A percentile compares a stretch with the other conserved stretches of the same genome.
Evolutionary conservation across 2,329 filamentous ascomycete species (phyloP).

Genomic region (Aspergillus vadensis): DNA sequence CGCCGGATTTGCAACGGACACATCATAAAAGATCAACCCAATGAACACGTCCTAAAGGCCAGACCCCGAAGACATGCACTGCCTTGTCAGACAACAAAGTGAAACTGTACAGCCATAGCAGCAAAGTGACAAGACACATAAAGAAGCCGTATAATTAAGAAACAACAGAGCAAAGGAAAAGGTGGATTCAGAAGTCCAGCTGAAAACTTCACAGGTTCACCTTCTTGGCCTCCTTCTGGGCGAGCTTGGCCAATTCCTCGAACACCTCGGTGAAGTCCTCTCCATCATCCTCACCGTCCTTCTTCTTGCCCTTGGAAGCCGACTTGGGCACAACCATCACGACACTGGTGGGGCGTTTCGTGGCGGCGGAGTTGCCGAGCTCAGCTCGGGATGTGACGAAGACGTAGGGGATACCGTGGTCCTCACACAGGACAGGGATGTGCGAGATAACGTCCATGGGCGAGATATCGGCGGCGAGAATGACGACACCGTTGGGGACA

Average conservation of each 20-base stretch:
- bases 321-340: slow-evolving; percentile 72
- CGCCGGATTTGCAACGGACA: slow-evolving; percentile 42
- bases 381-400: slow-evolving; percentile 92
- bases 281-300: slow-evolving; percentile 49
- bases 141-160: slow-evolving; percentile 31
- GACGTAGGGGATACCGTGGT: slow-evolving; percentile 95
- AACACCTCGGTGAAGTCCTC: slow-evolving; percentile 57
- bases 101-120: slow-evolving; percentile 42
- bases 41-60: slow-evolving; percentile 38
- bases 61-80: slow-evolving; percentile 43
- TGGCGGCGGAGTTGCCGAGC: slow-evolving; percentile 88
- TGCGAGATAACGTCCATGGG: slow-evolving; percentile 99
- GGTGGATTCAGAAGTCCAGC: slow-evolving; percentile 13
- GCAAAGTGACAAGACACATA: slow-evolving; percentile 24
- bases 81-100: slow-evolving; percentile 39
- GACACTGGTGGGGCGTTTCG: slow-evolving; percentile 94
- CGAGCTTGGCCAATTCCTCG: slow-evolving; percentile 60
- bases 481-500: slow-evolving; percentile 72
- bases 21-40: slow-evolving; percentile 36
- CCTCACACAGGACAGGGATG: slow-evolving; percentile 95
- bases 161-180: slow-evolving; percentile 26
- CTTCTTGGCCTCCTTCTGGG: slow-evolving; percentile 59
- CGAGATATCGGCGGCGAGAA: slow-evolving; percentile 96
- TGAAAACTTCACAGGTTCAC: slow-evolving; percentile 52
- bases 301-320: slow-evolving; percentile 54